These are phyloP conservation scores for Xylaria sp. DNA, from an alignment of 2,329 filamentous ascomycete genomes.

Conservation along the genomic window DNA sequence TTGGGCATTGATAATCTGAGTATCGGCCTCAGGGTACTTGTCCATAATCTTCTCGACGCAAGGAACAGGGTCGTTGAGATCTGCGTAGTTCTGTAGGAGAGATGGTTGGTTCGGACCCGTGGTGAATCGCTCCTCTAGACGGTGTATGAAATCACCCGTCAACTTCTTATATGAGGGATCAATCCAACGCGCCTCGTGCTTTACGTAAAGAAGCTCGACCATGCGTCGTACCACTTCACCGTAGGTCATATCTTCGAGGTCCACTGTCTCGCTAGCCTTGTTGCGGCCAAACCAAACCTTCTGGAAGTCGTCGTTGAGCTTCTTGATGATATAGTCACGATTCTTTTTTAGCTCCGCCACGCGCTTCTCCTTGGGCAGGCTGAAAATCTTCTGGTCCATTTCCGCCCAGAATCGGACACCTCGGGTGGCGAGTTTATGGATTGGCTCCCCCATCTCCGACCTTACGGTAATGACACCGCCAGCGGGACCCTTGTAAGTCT, in stretches of 20 bases:
- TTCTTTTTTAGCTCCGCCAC: conserved; percentile 86
- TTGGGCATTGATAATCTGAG: conserved; percentile 95
- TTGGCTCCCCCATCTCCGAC: conserved; percentile 99
- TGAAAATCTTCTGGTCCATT: conserved; percentile 99
- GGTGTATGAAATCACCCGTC: conserved; percentile 94
- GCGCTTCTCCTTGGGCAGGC: conserved; percentile 91
- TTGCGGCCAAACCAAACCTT: conserved; percentile 97
- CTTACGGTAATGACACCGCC: conserved; percentile 95
- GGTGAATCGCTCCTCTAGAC: conserved; percentile 95
- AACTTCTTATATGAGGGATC: conserved; percentile 81
- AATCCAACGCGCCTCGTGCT: conserved; percentile 90
- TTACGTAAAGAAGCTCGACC: conserved; percentile 89
- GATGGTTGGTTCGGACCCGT: conserved; percentile 73
- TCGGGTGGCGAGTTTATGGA: conserved; percentile 96
- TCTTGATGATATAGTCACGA: conserved; percentile 90
- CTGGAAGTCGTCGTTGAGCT: conserved; percentile 94
- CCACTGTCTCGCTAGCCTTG: conserved; percentile 77
- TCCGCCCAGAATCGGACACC: conserved; percentile 98
- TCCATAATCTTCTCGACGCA: conserved; percentile 79
- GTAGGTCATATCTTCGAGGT: conserved; percentile 96
- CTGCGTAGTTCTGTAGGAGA: conserved; percentile 85
- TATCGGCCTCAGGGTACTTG: conserved; percentile 83
- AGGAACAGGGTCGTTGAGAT: conserved; percentile 81
- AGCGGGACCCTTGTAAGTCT: conserved; percentile 88
- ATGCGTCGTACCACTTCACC: conserved; percentile 84